A percentile compares a stretch with the other conserved stretches of the same genome.
Conservation (phyloP, 2,329 filamentous ascomycete species). For the Fusarium dlaminii region DNA sequence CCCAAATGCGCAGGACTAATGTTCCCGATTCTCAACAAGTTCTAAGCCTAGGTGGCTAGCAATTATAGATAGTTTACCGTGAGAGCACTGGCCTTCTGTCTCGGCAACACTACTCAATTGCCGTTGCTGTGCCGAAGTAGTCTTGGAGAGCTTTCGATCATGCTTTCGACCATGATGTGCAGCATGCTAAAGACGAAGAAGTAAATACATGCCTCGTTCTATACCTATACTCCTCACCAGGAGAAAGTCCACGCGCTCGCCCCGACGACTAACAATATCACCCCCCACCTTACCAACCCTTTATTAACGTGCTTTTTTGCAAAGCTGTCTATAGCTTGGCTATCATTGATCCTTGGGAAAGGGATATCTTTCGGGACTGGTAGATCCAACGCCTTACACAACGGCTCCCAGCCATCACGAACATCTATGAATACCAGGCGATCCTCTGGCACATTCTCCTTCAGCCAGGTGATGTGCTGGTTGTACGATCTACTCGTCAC, state of each 20-base stretch:
- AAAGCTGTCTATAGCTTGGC: not conserved
- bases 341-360: not conserved
- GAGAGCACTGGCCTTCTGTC: no score
- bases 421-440: not conserved
- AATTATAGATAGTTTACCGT: no score
- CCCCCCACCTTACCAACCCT: not conserved
- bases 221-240: not conserved
- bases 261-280: rapidly evolving
- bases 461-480: not conserved
- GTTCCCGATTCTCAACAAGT: no score
- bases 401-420: not conserved
- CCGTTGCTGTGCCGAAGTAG: no score
- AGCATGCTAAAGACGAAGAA: not conserved
- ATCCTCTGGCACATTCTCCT: not conserved
- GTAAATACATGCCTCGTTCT: not conserved
- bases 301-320: not conserved
- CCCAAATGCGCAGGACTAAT: no score
- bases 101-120: no score
- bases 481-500: not conserved
- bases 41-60: no score
- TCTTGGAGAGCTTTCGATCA: no score
- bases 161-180: no score
- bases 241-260: not conserved
- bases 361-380: not conserved
- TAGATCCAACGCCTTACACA: not conserved